Percentiles rank a stretch among this genome's conserved stretches.
These are phyloP conservation scores for Eucommia ulmoides DNA, from an alignment of 257 asterid genomes.

Conservation along the genomic window DNA sequence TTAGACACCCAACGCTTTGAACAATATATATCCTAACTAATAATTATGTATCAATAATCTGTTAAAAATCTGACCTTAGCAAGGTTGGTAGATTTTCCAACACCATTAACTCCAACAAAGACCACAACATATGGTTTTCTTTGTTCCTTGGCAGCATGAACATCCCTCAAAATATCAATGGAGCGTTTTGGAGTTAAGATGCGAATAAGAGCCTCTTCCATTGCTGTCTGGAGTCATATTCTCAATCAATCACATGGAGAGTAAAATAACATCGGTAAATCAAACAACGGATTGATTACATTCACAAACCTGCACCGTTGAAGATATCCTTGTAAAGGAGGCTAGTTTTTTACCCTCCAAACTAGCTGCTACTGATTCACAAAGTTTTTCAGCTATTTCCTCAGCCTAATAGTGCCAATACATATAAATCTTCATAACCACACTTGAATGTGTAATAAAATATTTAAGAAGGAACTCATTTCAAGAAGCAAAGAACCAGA, in stretches of 20 bases:
- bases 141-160: slow-evolving; percentile 85
- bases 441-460: neutral
- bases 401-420: slow-evolving; percentile 55
- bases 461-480: neutral
- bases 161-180: slow-evolving; percentile 93
- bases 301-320: slow-evolving; percentile 79
- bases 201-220: slow-evolving; percentile 99
- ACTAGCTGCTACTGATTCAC: slow-evolving; percentile 95
- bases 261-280: too few relatives aligned
- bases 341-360: slow-evolving; percentile 87
- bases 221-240: slow-evolving; percentile 83
- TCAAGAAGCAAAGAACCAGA: neutral
- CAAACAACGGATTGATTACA: too few relatives aligned
- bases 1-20: too few relatives aligned
- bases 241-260: too few relatives aligned
- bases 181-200: slow-evolving; percentile 93
- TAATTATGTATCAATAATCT: too few relatives aligned
- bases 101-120: slow-evolving; percentile 97
- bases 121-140: slow-evolving; percentile 95
- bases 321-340: slow-evolving; percentile 85
- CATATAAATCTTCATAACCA: slow-evolving; percentile 4
- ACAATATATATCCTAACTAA: too few relatives aligned
- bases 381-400: slow-evolving; percentile 95
- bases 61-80: slow-evolving; percentile 70
- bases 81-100: slow-evolving; percentile 94